Conservation (phyloP, 169 alveolate genomes). For the Pseudocohnilembus persalinus region DNA sequence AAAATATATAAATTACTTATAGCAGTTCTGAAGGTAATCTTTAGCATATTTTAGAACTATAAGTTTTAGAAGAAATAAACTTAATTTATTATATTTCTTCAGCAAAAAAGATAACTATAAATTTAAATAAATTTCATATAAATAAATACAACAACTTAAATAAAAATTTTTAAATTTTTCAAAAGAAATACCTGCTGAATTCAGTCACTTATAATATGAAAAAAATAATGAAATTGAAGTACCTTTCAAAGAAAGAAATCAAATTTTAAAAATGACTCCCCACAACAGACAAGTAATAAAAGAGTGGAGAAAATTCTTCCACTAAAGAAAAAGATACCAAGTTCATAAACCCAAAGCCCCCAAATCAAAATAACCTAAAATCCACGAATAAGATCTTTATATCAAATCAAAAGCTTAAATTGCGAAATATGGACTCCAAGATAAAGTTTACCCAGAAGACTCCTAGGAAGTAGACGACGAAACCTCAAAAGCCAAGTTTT, state of each 20-base stretch:
- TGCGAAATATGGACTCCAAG: background rate
- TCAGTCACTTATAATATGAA: constrained; percentile 8
- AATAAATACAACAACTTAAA: background rate
- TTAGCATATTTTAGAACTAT: no score
- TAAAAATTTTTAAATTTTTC: no score
- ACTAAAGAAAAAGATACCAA: constrained; percentile 11
- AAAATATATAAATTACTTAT: constrained; percentile 14
- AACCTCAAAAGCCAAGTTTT: background rate
- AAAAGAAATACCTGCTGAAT: constrained; percentile 24
- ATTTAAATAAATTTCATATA: background rate
- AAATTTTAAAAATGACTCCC: constrained; percentile 9
- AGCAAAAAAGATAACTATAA: no score
- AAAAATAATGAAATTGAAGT: background rate
- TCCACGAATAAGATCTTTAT: background rate
- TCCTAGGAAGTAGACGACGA: background rate
- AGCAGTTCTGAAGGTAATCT: background rate
- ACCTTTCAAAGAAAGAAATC: constrained; percentile 23
- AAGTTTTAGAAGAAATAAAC: background rate
- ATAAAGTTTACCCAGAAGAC: background rate
- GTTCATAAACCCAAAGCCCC: constrained; percentile 21
- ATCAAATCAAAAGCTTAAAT: background rate
- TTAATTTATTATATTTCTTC: no score
- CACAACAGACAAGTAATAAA: constrained; percentile 20
- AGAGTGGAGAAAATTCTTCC: constrained; percentile 3
- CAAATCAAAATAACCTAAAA: constrained; percentile 6